Evolutionary conservation across 1,139 yeast species (phyloP), one percentile per base, ranked within the genome.

Genomic region (Suhomyces maxii): DNA sequence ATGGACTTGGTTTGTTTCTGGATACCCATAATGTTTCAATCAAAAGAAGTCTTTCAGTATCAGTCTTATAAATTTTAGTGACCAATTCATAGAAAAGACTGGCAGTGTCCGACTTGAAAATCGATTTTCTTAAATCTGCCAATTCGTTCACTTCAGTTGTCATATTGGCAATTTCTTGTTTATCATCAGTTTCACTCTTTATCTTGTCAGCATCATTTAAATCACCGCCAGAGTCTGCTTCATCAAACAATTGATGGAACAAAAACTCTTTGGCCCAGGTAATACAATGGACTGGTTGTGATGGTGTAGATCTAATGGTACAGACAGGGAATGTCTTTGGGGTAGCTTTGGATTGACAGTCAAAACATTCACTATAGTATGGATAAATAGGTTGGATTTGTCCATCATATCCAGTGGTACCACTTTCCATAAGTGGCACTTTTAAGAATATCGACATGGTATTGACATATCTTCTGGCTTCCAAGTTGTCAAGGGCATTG

Each of bases 181-280:
- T 71, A 58, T 84, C 85, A 36, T 79, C 82, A 2, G 86, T 82
- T 48, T 73, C 78, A 31, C 56, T 52, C 43, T 84, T 84, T 47
- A 83, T 72, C 33, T 62, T 53, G 12, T 59, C 64, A 3, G 65
- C 64, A 34, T 75, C 73, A 33, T 69, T 62, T 45, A 51, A 40
- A 7, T 40, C 45, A 3, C 47, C 44, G 7, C 46, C 45, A 7
- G 33, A 64, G 12, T 76, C 76, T 26, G 73, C 67, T 44, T 80
- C 82, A 28, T 84, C 91, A 64, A 90, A 93, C 44, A 95, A 71
- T 61, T 90, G 96, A 35, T 81, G 76, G 60, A 91, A 90, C 45
- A 95, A 68, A 61, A 89, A 95, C 57, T 87, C 89, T 60, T 95
- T 95, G 11, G 98, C 96, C 99, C 99, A 95, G 0, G 95, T 96